A percentile compares a stretch with the other conserved stretches of the same genome.
phyloP scores from a whole-genome alignment of 2,329 filamentous ascomycete genomes.

The Lachnellula willkommii region DNA sequence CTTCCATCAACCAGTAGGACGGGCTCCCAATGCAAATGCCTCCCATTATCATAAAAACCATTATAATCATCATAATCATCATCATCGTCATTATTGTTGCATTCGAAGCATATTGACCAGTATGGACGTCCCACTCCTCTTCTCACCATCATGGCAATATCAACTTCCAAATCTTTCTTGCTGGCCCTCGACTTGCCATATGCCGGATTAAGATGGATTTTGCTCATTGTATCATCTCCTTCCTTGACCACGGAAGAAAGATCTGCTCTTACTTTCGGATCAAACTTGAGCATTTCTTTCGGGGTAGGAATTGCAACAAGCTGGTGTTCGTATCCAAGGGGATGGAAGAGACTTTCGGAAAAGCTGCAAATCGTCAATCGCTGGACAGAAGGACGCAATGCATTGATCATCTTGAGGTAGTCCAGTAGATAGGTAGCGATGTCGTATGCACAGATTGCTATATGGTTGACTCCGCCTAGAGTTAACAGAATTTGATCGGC shows the following conservation, averaged over 20 bases:
- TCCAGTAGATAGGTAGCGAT: background rate
- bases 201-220: too few species aligned
- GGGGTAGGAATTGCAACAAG: background rate
- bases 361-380: background rate
- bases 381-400: background rate
- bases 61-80: background rate
- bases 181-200: too few species aligned
- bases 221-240: background rate
- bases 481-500: background rate
- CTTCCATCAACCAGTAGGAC: background rate
- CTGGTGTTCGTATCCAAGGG: background rate
- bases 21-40: background rate
- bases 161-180: too few species aligned
- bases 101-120: background rate
- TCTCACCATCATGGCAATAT: background rate
- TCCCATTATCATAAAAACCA: too few species aligned
- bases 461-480: background rate
- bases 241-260: background rate
- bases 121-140: background rate
- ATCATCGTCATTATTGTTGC: too few species aligned
- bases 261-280: background rate
- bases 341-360: background rate
- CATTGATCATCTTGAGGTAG: background rate
- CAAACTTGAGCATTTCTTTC: background rate
- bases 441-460: background rate